phyloP scores from a whole-genome alignment of 2,329 filamentous ascomycete genomes.

The Apiospora sp. region DNA sequence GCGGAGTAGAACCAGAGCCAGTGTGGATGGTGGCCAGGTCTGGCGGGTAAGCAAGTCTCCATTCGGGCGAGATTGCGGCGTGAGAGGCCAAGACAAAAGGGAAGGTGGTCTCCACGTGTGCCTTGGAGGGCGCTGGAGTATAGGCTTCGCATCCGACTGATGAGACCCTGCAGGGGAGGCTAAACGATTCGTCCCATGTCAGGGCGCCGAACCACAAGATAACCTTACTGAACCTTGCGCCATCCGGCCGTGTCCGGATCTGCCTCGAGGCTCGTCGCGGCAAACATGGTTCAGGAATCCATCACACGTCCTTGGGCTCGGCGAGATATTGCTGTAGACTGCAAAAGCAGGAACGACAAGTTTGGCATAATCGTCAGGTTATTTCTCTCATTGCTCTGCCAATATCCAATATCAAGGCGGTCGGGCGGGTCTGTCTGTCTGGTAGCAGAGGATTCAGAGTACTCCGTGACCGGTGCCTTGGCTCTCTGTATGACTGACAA shows the following conservation, averaged over 20 bases:
- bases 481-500: not conserved
- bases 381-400: not conserved
- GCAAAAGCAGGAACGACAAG: not conserved
- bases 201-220: constrained; percentile 10
- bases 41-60: not conserved
- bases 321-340: not conserved
- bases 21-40: constrained; percentile 1
- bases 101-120: not conserved
- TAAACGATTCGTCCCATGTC: not conserved
- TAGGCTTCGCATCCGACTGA: constrained; percentile 6
- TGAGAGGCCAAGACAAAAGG: constrained; percentile 5
- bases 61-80: not conserved
- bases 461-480: constrained; percentile 11
- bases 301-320: not conserved
- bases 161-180: not conserved
- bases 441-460: not conserved
- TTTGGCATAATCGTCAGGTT: not conserved
- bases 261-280: not conserved
- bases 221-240: not conserved
- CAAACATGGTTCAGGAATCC: not conserved
- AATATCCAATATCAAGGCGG: not conserved
- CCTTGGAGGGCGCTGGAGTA: not conserved
- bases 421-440: not conserved
- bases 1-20: not conserved
- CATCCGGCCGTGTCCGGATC: not conserved